Evolutionary conservation across 2,329 filamentous ascomycete genomes (phyloP), one percentile per base, ranked within the genome.

Genomic region (Cordyceps pruinosa): DNA sequence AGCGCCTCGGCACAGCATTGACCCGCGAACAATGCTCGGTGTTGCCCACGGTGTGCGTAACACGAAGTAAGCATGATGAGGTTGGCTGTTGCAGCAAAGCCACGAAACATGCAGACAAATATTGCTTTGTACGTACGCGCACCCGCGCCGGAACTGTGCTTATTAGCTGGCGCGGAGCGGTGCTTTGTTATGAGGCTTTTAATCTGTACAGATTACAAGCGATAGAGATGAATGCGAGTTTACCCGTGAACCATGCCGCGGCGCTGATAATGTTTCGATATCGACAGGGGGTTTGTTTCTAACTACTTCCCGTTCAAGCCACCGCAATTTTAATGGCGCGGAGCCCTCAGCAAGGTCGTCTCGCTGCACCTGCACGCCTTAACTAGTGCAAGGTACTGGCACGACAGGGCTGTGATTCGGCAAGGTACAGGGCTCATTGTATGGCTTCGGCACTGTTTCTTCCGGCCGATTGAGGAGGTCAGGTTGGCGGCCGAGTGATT

Each of bases 311-410:
- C 39, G 10, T 56, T 56, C 52, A 30, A 47, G 52, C 44, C 44
- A 47, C 42, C 17, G 34, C 41, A 55, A 47, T 39, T 55, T 39
- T 39, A 47, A 28, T n/a, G n/a, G n/a, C n/a, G 41, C 52, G 23
- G 23, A 32, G 17, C 8, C 32, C 21, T 15, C 21, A 34, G 19
- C 19, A 13, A 39, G 13, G 21, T 28, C 28, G 34, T 17, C 13
- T n/a, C 25, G 19, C 42, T 47, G 17, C 15, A n/a, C 15, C 35
- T 13, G 32, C 15, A 15, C 4, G 32, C 35, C 15, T 37, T 37
- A 17, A 37, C 12, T 26, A n/a, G n/a, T 46, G 52, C 39, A 54
- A 54, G 51, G 41, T 23, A 54, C 51, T 7, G 23, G 30, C 6
- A 41, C 21, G 23, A n/a, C 28, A 30, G n/a, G 28, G n/a, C 50